Evolutionary conservation across 495 filamentous ascomycete genomes (phyloP).

Genomic region (Lichenothelia convexa): DNA sequence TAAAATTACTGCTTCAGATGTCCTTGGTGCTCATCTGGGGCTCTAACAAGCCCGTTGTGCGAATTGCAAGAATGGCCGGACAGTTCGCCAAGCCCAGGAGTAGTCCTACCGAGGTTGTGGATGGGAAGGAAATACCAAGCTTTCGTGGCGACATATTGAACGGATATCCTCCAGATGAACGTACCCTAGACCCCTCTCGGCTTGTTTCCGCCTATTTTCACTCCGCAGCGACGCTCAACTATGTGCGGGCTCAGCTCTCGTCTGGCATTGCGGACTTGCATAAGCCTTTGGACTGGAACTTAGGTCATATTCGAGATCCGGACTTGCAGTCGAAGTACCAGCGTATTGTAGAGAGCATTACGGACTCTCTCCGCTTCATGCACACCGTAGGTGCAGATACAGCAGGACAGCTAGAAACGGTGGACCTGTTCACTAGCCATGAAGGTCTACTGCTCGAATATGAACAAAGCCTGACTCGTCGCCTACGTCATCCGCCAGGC

Average conservation of each 20-base stretch:
- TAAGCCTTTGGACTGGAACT: conserved; percentile 81
- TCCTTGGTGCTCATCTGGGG: conserved; percentile 81
- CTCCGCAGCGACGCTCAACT: conserved; percentile 84
- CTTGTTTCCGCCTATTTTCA: conserved; percentile 90
- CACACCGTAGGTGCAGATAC: conserved; percentile 83
- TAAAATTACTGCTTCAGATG: conserved; percentile 94
- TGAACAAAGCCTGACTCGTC: conserved; percentile 67
- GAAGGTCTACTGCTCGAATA: conserved; percentile 91
- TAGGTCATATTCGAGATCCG: conserved; percentile 80
- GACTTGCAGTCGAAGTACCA: conserved; percentile 70
- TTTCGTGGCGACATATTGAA: conserved; percentile 95
- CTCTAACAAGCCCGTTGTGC: conserved; percentile 77
- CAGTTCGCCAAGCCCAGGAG: conserved; percentile 94
- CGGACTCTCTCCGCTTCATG: conserved; percentile 89
- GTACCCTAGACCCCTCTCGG: conserved; percentile 61
- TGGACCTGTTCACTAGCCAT: conserved; percentile 88
- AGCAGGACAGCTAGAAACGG: conserved; percentile 67
- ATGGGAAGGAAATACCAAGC: conserved; percentile 66
- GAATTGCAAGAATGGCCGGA: conserved; percentile 89
- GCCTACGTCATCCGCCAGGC: conserved; percentile 43
- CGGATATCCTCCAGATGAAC: conserved; percentile 52
- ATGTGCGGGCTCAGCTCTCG: conserved; percentile 62
- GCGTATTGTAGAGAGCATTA: conserved; percentile 63
- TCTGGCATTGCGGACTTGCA: conserved; percentile 89
- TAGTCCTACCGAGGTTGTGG: conserved; percentile 63